Base-by-base conservation (phyloP, 1,139 yeast genomes). In the Suhomyces bribrorum region DNA sequence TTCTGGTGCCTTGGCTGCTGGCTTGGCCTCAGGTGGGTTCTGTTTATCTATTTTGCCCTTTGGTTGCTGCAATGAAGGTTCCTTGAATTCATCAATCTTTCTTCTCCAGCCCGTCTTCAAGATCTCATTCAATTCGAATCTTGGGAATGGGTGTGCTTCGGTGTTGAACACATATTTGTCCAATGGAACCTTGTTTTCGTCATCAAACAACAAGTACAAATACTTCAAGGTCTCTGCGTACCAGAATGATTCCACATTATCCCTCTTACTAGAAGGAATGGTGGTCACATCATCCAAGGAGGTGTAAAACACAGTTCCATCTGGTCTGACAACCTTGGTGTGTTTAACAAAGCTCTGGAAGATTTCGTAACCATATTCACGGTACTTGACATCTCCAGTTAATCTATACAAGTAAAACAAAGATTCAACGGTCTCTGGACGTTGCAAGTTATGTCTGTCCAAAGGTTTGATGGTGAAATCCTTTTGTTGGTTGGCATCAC, bases 351-450 rank as follows among this genome's bases (percentile, higher is more conserved):
- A 89, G 41, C 78, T 78, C 54, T 81, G 67, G 64, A 89, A 86
- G 31, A 90, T 87, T 54, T 86, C 85, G 76, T 86, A 86, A 8
- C 97, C 97, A 89, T 95, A 89, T 52, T 83, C 75, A 49, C 97
- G 78, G 60, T 89, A 90, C 53, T 83, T 84, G 23, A 75, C 77
- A 55, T 90, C 94, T 20, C 84, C 83, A 1, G 96, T 87, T 48
- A 89, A 69, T 50, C 94, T 77, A 67, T 83, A 90, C 48, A 90
- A 65, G 50, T 86, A 75, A 69, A 85, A 89, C 34, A 90, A 70
- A 1, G 95, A 84, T 62, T 90, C 97, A 3, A 89, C 95, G 0
- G 97, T 87, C 59, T 90, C 97, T 1, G 97, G 97, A 49, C 97
- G 77, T 65, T 89, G 97, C 47, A 89, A 66, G 59, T 88, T 88